A percentile compares a stretch with the other conserved stretches of the same genome.
phyloP scores from a whole-genome alignment of 73 alveolate species.

The Paramecium tetraurelia region DNA sequence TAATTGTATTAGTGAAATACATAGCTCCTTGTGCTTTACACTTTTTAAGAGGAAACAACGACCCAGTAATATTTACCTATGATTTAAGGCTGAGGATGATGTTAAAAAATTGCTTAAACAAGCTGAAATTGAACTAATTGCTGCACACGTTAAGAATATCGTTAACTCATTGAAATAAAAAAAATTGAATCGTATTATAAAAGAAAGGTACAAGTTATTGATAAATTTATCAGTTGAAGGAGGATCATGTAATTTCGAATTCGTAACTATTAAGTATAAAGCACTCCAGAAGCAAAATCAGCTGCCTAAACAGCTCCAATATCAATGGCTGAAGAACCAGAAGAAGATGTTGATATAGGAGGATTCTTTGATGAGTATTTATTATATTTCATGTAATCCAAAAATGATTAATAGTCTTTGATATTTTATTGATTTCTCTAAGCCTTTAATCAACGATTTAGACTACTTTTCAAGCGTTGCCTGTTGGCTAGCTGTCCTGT shows the following conservation, averaged over 20 bases:
- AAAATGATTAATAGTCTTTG: not conserved
- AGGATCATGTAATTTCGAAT: not conserved
- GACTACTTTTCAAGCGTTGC: no score
- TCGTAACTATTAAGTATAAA: not conserved
- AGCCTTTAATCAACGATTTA: no score
- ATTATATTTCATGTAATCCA: not conserved
- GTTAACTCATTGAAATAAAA: not conserved
- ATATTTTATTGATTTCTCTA: not conserved
- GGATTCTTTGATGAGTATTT: conserved; percentile 82
- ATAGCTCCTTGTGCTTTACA: not conserved
- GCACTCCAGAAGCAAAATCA: not conserved
- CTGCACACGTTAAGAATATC: not conserved
- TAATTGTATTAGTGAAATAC: not conserved
- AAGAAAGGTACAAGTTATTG: not conserved
- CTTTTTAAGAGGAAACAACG: conserved; percentile 4
- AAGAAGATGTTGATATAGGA: conserved; percentile 90
- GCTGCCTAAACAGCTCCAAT: not conserved
- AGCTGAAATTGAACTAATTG: not conserved
- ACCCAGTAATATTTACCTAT: not conserved
- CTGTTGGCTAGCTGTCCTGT: no score
- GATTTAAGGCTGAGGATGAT: not conserved
- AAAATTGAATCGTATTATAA: not conserved
- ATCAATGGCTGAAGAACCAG: conserved; percentile 69
- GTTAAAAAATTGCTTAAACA: not conserved
- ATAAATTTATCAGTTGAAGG: not conserved